Percentiles rank a stretch among this genome's conserved stretches.
phyloP scores from a whole-genome alignment of 1,139 yeast species.

The Blastobotrys elegans region DNA sequence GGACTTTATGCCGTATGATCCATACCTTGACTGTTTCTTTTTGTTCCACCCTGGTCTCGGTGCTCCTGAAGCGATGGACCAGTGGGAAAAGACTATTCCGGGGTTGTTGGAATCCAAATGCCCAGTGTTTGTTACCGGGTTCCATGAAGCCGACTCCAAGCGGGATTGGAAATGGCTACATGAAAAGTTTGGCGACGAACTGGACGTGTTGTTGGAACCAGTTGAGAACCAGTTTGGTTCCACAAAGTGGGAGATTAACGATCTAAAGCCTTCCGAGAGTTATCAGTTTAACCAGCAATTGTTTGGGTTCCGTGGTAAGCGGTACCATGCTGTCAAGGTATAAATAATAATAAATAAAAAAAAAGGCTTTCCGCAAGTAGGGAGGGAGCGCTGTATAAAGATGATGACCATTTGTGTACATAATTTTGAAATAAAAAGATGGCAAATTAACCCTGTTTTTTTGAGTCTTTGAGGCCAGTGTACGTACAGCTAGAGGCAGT shows the following conservation, averaged over 20 bases:
- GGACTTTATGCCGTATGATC: slow-evolving; percentile 96
- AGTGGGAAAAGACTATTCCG: slow-evolving; percentile 79
- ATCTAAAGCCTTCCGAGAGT: slow-evolving; percentile 83
- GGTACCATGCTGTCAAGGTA: slow-evolving; percentile 71
- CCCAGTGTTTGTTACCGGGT: slow-evolving; percentile 85
- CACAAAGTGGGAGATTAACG: slow-evolving; percentile 92
- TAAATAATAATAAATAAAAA: too few species aligned
- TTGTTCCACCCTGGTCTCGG: slow-evolving; percentile 94
- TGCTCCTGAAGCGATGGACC: slow-evolving; percentile 70
- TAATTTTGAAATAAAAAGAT: too few species aligned
- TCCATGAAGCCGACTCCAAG: slow-evolving; percentile 65
- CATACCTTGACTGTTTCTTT: slow-evolving; percentile 87
- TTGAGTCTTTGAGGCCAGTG: too few species aligned
- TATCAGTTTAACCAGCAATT: slow-evolving; percentile 86
- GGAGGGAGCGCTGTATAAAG: too few species aligned
- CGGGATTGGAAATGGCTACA: slow-evolving; percentile 71
- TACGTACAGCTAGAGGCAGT: too few species aligned
- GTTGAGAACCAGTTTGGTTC: slow-evolving; percentile 71
- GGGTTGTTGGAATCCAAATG: slow-evolving; percentile 91
- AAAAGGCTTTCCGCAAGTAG: neutral
- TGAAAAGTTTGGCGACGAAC: slow-evolving; percentile 61
- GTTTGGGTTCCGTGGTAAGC: slow-evolving; percentile 91
- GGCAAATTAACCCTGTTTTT: too few species aligned
- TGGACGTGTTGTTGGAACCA: slow-evolving; percentile 77
- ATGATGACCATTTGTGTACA: too few species aligned